These are phyloP conservation scores for Cladosporium sp. DNA, from an alignment of 2,329 filamentous ascomycete species.

Conservation along the genomic window DNA sequence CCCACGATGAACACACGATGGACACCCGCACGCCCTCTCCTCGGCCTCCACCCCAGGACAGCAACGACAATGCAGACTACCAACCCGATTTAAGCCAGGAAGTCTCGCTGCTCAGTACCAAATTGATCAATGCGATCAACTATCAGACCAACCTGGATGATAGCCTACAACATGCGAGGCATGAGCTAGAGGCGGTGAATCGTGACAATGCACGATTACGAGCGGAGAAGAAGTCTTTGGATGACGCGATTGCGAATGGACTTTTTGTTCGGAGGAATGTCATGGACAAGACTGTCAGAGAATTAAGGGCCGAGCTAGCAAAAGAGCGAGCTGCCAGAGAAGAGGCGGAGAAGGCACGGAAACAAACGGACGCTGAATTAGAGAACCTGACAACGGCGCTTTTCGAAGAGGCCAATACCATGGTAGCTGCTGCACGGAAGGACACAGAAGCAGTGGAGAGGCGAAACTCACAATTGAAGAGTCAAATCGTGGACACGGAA, in stretches of 20 bases:
- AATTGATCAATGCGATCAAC: constrained; percentile 96
- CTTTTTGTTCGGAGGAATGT: constrained; percentile 71
- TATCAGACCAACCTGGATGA: constrained; percentile 91
- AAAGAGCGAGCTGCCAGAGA: constrained; percentile 39
- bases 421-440: constrained; percentile 85
- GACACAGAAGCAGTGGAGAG: constrained; percentile 73
- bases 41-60: constrained; percentile 17
- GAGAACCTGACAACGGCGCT: constrained; percentile 85
- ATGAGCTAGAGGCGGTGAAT: constrained; percentile 73
- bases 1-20: constrained; percentile 26
- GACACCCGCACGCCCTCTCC: constrained; percentile 44
- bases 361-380: constrained; percentile 84
- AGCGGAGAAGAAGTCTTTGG: constrained; percentile 62
- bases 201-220: constrained; percentile 68
- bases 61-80: constrained; percentile 38
- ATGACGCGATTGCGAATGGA: constrained; percentile 66
- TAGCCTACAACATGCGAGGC: constrained; percentile 72
- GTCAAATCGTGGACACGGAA: constrained; percentile 84
- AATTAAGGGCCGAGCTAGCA: constrained; percentile 38
- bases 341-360: constrained; percentile 62
- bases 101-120: constrained; percentile 86
- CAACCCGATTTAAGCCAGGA: constrained; percentile 66
- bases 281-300: constrained; percentile 54
- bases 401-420: constrained; percentile 98
- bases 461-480: constrained; percentile 81